A percentile compares a stretch with the other conserved stretches of the same genome.
Conservation (phyloP, 164 flowering plant species). For the Echeveria elegans region DNA sequence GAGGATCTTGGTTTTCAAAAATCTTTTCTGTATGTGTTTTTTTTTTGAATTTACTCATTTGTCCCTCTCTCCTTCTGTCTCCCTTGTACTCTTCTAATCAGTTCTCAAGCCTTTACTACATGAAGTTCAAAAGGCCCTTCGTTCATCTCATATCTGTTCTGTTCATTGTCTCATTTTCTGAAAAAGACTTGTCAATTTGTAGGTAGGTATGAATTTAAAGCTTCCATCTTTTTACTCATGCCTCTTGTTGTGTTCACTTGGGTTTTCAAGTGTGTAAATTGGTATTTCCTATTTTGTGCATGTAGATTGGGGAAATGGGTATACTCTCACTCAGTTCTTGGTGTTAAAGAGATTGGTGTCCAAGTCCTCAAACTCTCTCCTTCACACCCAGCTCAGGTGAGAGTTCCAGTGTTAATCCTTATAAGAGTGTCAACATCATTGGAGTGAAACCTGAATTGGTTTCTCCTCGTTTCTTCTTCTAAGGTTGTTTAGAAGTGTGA, state of each 20-base stretch:
- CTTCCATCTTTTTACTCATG: not conserved
- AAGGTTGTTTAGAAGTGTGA: not conserved
- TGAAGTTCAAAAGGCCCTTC: not conserved
- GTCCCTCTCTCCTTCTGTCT: not conserved
- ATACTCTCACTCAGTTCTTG: not conserved
- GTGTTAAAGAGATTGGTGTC: not conserved
- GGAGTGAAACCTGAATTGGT: not conserved
- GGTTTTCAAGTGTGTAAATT: not conserved
- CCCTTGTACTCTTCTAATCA: not conserved
- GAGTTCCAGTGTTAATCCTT: not conserved
- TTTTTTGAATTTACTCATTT: not conserved
- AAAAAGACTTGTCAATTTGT: not conserved
- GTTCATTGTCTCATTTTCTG: not conserved
- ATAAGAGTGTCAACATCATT: not conserved
- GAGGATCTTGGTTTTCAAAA: not conserved
- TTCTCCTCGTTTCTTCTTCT: not conserved
- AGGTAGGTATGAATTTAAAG: not conserved
- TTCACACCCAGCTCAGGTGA: not conserved
- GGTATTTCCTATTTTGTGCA: not conserved
- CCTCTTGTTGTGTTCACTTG: not conserved
- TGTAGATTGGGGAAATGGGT: slow-evolving; percentile 4
- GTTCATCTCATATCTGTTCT: not conserved
- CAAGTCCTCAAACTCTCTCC: not conserved
- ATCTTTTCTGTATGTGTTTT: not conserved
- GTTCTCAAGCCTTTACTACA: not conserved